Percentiles rank a stretch among this genome's conserved stretches.
Evolutionary conservation across 176 grass and related monocot species (phyloP).

Genomic region (Juncus inflexus): DNA sequence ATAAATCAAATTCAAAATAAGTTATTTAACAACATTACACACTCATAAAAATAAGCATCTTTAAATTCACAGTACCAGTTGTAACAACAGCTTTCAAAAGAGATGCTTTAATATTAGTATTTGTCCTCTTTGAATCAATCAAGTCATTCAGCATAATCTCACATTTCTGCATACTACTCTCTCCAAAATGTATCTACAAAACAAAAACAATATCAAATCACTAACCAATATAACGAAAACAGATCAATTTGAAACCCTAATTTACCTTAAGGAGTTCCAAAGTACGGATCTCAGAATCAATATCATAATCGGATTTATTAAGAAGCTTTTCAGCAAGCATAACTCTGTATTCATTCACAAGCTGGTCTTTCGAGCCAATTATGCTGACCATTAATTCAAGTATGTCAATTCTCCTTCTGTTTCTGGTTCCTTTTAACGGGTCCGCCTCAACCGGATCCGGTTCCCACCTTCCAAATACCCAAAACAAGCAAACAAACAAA

Average conservation of each 20-base stretch:
- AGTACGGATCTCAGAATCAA: slow-evolving; percentile 97
- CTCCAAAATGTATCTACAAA: slow-evolving; percentile 94
- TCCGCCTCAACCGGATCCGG: slow-evolving; percentile 90
- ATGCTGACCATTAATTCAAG: slow-evolving; percentile 94
- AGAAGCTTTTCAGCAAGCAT: slow-evolving; percentile 97
- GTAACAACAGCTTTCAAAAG: slow-evolving; percentile 26
- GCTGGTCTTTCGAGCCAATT: slow-evolving; percentile 96
- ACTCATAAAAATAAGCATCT: slow-evolving; percentile 35
- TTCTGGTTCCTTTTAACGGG: slow-evolving; percentile 83
- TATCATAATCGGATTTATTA: slow-evolving; percentile 94
- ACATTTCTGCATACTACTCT: slow-evolving; percentile 98
- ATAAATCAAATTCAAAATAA: slow-evolving; percentile 23
- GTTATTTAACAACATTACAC: slow-evolving; percentile 21
- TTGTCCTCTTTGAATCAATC: slow-evolving; percentile 97
- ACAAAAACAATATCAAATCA: slow-evolving; percentile 23
- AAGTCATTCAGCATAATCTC: slow-evolving; percentile 99
- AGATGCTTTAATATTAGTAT: slow-evolving; percentile 96
- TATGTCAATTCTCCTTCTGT: slow-evolving; percentile 91
- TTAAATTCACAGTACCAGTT: slow-evolving; percentile 32
- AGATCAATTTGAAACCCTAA: not conserved
- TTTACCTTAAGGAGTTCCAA: slow-evolving; percentile 93
- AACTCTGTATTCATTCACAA: slow-evolving; percentile 93
- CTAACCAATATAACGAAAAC: slow-evolving; percentile 7
- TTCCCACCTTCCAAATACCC: slow-evolving; percentile 67
- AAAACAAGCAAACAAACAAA: not conserved